phyloP scores from a whole-genome alignment of 2,329 filamentous ascomycete species.

The Erysiphe neolycopersici region DNA sequence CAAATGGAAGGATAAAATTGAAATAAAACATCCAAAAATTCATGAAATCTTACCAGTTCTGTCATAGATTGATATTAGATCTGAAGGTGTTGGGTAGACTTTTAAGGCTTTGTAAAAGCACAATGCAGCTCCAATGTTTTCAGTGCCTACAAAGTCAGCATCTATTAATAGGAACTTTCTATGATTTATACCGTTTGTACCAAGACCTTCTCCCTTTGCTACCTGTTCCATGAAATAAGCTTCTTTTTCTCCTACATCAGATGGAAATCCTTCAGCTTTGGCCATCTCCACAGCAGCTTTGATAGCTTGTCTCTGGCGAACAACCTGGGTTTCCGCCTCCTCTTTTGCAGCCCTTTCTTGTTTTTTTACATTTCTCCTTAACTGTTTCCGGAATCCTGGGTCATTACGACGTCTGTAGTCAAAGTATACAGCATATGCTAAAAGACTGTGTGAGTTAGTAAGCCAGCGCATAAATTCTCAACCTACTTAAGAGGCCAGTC shows the following conservation, averaged over 20 bases:
- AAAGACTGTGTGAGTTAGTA: slow-evolving; percentile 5
- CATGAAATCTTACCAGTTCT: slow-evolving; percentile 35
- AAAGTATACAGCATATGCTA: slow-evolving; percentile 42
- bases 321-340: slow-evolving; percentile 35
- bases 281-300: slow-evolving; percentile 51
- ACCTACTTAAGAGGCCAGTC: slow-evolving; percentile 31
- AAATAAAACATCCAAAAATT: not conserved
- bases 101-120: slow-evolving; percentile 98
- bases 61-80: slow-evolving; percentile 91
- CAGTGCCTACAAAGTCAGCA: slow-evolving; percentile 24
- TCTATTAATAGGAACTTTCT: not conserved
- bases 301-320: slow-evolving; percentile 46
- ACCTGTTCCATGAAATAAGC: slow-evolving; percentile 93
- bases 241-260: slow-evolving; percentile 78
- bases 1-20: not conserved
- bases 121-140: slow-evolving; percentile 58
- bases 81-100: slow-evolving; percentile 82
- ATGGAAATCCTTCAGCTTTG: slow-evolving; percentile 76
- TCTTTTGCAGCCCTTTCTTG: slow-evolving; percentile 47
- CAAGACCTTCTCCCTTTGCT: slow-evolving; percentile 60
- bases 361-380: slow-evolving; percentile 51
- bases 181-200: slow-evolving; percentile 41
- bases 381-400: slow-evolving; percentile 35
- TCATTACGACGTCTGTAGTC: slow-evolving; percentile 38
- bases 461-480: not conserved